Evolutionary conservation across 495 filamentous ascomycete genomes (phyloP), one percentile per base, ranked within the genome.

Genomic region (Xylaria flabelliformis): DNA sequence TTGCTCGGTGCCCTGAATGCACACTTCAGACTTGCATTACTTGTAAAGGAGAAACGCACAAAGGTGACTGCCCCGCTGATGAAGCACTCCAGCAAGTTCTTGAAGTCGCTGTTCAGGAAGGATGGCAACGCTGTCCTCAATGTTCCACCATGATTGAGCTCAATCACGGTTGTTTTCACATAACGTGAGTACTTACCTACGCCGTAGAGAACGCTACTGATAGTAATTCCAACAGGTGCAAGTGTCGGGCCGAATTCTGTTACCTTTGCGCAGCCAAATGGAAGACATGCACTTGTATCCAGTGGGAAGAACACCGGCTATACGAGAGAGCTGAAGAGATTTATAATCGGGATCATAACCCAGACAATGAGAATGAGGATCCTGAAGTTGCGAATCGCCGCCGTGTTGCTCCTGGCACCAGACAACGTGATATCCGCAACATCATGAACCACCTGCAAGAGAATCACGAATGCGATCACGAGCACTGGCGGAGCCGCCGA

Each of bases 151-250:
- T 91, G 79, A 88, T 95, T 15, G 93, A 95, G 76, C 82, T 92
- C 48, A 89, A 90, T 73, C 88, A 90, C 67, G 93, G 93, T 61
- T 94, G 92, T 79, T 93, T 93, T 76, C 93, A 95, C 74, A 94
- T 94, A 86, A 94, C 89, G 67, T 95, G 87, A 74, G 76, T 67
- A 13, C 51, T 3, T 8, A 29, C 50, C 34, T 0, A 13, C 19
- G 5, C 10, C 12, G 59, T 56, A 10, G 19, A 15, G 13, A n/a
- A 0, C n/a, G 41, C 34, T 70, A 50, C 62, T 77, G 6, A 77
- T 32, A 13, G 10, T 48, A 68, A 0, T 12, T 10, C 26, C 10
- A 53, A 69, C 72, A 88, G 85, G 8, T 91, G 88, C 73, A 76
- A 62, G 29, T 91, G 89, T 68, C 75, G 80, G 9, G 82, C 83